phyloP scores from a whole-genome alignment of 1,284 basidiomycete genomes.

The Mycena sp. region DNA sequence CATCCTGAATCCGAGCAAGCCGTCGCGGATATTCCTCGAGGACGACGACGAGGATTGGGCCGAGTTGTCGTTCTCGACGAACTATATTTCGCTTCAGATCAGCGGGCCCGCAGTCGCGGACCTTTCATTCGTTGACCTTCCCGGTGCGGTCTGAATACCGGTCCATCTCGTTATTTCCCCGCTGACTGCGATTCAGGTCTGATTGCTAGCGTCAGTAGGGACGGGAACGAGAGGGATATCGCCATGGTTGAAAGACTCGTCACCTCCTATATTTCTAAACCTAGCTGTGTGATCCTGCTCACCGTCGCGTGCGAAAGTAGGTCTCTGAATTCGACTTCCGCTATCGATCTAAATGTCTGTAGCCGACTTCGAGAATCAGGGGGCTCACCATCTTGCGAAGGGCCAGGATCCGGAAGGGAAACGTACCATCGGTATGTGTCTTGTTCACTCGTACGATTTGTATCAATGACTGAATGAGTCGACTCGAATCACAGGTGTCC shows the following conservation, averaged over 20 bases:
- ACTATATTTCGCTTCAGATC: conserved; percentile 73
- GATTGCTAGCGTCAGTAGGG: conserved; percentile 64
- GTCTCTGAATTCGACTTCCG: conserved; percentile 69
- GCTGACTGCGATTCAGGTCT: conserved; percentile 65
- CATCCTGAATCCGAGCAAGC: too few relatives aligned
- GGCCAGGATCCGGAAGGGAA: conserved; percentile 64
- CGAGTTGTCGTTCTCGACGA: conserved; percentile 67
- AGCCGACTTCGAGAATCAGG: conserved; percentile 85
- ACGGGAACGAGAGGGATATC: conserved; percentile 64
- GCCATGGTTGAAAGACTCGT: conserved; percentile 72
- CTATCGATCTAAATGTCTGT: background rate
- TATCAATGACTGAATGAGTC: background rate
- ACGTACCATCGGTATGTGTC: conserved; percentile 72
- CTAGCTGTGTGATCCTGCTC: too few relatives aligned
- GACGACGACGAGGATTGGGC: conserved; percentile 40
- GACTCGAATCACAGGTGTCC: conserved; percentile 75
- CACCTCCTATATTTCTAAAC: too few relatives aligned
- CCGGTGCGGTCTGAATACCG: too few relatives aligned
- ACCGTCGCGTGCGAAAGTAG: too few relatives aligned
- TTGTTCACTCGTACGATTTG: background rate
- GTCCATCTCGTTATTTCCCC: conserved; percentile 79
- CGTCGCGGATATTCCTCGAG: conserved; percentile 52
- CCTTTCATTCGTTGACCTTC: too few relatives aligned
- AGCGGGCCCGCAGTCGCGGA: too few relatives aligned
- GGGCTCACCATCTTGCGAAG: conserved; percentile 66